Evolutionary conservation across 2,329 filamentous ascomycete genomes (phyloP).

Genomic region (Fusarium nelsonii): DNA sequence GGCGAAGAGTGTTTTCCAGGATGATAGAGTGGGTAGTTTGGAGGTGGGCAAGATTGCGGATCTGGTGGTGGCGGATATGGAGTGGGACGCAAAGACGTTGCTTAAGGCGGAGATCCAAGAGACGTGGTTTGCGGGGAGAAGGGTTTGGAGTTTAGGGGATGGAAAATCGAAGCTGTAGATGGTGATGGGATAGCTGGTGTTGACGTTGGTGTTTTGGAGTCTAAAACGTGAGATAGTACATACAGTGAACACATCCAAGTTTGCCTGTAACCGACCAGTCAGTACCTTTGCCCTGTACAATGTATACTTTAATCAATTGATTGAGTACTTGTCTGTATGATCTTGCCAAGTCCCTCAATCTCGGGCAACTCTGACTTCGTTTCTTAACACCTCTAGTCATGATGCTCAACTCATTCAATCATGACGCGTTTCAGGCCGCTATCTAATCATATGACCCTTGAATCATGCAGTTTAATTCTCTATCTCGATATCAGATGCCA

Average conservation of each 20-base stretch:
- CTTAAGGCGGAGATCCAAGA: slow-evolving; percentile 60
- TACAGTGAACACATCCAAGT: background rate
- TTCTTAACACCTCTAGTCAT: background rate
- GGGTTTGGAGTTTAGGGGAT: slow-evolving; percentile 52
- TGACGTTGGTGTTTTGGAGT: slow-evolving; percentile 26
- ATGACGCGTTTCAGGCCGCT: slow-evolving; percentile 13
- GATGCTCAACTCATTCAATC: background rate
- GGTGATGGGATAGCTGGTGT: background rate
- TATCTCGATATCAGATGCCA: slow-evolving; percentile 16
- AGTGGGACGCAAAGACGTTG: slow-evolving; percentile 62
- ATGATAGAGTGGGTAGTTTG: slow-evolving; percentile 61
- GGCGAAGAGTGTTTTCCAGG: slow-evolving; percentile 67
- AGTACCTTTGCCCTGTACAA: background rate
- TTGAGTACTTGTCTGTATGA: no score
- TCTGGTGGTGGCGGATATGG: slow-evolving; percentile 61
- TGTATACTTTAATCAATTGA: background rate
- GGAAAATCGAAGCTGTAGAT: background rate
- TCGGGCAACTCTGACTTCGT: background rate
- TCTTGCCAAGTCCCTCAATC: background rate
- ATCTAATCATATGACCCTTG: background rate
- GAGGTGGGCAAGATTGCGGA: slow-evolving; percentile 66
- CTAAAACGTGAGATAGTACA: slow-evolving; percentile 14
- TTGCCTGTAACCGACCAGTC: background rate
- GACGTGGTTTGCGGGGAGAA: slow-evolving; percentile 66
- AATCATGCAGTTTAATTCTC: background rate